phyloP scores from a whole-genome alignment of 139 green algal genomes.

The Haematococcus lacustris region DNA sequence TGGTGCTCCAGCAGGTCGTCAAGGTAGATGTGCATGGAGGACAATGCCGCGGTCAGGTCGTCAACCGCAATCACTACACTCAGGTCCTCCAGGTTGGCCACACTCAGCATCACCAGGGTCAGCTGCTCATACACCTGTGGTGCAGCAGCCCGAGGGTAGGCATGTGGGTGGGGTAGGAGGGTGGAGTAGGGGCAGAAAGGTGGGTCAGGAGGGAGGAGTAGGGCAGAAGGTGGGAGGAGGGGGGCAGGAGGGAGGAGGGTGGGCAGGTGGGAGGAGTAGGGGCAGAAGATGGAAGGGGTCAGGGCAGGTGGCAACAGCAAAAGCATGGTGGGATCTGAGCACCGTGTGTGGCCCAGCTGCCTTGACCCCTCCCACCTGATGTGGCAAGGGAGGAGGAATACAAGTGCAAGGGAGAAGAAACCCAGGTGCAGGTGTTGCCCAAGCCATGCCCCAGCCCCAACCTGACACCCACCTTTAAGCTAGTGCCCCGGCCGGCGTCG shows the following conservation, averaged over 20 bases:
- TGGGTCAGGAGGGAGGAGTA: too few species aligned
- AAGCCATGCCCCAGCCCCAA: not conserved
- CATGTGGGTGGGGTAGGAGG: not conserved
- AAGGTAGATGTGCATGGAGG: conserved; percentile 1
- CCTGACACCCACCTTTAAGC: not conserved
- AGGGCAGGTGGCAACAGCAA: not conserved
- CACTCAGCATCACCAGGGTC: conserved; percentile 10
- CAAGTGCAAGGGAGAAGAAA: not conserved
- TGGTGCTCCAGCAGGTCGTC: conserved; percentile 19
- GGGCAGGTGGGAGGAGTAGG: not conserved
- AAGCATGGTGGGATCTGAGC: not conserved
- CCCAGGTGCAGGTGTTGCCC: not conserved
- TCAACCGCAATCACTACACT: not conserved
- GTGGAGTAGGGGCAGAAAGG: not conserved
- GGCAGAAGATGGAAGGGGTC: not conserved
- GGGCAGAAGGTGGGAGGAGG: too few species aligned
- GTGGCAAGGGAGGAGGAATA: not conserved
- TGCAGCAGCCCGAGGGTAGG: not conserved
- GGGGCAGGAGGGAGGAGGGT: not conserved
- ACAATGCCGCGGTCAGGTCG: not conserved
- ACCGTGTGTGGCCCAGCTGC: not conserved
- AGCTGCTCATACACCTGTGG: conserved; percentile 23
- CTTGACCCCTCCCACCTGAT: too few species aligned
- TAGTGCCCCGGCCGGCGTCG: too few species aligned
- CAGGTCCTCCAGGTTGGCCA: conserved; percentile 14